phyloP scores from a whole-genome alignment of 2,329 filamentous ascomycete species.

The Aspergillus quadrilineatus region DNA sequence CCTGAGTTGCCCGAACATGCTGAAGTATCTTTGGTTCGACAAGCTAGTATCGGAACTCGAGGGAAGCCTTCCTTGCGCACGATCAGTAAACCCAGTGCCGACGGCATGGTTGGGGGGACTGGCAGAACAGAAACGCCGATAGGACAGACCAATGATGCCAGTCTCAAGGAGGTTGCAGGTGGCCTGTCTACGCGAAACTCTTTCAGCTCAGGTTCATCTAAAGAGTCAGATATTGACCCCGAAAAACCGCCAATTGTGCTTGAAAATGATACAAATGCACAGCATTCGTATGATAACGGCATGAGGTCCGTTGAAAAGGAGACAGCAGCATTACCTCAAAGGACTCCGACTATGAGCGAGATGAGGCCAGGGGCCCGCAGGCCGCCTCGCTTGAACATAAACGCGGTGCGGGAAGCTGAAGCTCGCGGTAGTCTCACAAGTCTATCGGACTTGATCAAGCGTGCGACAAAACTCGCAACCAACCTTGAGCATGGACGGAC shows the following conservation, averaged over 20 bases:
- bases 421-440: conserved; percentile 87
- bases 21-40: conserved; percentile 35
- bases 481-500: conserved; percentile 82
- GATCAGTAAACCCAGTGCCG: conserved; percentile 33
- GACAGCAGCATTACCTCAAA: conserved; percentile 24
- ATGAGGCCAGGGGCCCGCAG: conserved; percentile 39
- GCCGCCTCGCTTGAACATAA: conserved; percentile 76
- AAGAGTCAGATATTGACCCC: conserved; percentile 29
- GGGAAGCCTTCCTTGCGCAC: conserved; percentile 44
- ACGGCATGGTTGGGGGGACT: conserved; percentile 19
- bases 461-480: conserved; percentile 80
- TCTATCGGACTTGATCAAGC: conserved; percentile 82
- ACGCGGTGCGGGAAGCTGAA: conserved; percentile 77
- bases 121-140: conserved; percentile 9
- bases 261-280: conserved; percentile 13
- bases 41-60: conserved; percentile 45
- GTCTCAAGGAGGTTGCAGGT: conserved; percentile 17
- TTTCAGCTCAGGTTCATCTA: conserved; percentile 21
- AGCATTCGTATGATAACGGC: conserved; percentile 16
- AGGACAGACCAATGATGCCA: conserved; percentile 3
- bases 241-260: conserved; percentile 36
- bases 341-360: conserved; percentile 40
- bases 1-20: conserved; percentile 23
- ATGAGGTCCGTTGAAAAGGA: conserved; percentile 26
- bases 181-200: conserved; percentile 20